A percentile compares a stretch with the other conserved stretches of the same genome.
These are phyloP conservation scores for Eucommia ulmoides DNA, from an alignment of 257 asterid genomes.

Conservation along the genomic window DNA sequence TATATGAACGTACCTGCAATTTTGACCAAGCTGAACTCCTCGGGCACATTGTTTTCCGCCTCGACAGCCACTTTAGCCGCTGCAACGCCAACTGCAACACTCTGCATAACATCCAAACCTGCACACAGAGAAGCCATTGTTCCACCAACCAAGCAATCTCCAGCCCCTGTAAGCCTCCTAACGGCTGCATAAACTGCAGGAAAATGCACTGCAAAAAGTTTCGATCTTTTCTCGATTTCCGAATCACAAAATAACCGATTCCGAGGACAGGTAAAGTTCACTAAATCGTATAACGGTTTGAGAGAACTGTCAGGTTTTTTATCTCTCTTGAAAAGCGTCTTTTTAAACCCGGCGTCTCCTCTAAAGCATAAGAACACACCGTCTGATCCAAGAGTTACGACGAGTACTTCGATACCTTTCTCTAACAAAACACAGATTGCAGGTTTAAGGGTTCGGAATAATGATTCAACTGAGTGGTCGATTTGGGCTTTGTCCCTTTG, in stretches of 20 bases:
- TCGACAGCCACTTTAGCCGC: constrained; percentile 85
- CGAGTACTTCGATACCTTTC: constrained; percentile 60
- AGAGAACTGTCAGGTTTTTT: constrained; percentile 18
- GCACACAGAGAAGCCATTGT: constrained; percentile 50
- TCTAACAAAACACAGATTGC: constrained; percentile 63
- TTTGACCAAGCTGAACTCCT: constrained; percentile 27
- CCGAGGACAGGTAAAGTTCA: constrained; percentile 38
- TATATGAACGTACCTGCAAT: constrained; percentile 37
- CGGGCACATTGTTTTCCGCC: constrained; percentile 60
- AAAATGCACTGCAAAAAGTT: constrained; percentile 42
- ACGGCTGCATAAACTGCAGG: constrained; percentile 73
- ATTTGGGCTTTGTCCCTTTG: constrained; percentile 15
- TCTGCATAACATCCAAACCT: constrained; percentile 81
- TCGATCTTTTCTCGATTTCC: constrained; percentile 16
- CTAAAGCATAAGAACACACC: constrained; percentile 71
- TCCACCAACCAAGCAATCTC: constrained; percentile 97
- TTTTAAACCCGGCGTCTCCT: constrained; percentile 19
- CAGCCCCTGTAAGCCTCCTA: constrained; percentile 73
- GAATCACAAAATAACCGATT: constrained; percentile 18
- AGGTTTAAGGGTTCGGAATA: constrained; percentile 66
- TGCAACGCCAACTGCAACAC: constrained; percentile 86
- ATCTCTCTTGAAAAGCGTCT: constrained; percentile 7
- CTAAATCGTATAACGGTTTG: constrained; percentile 31
- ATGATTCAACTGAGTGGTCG: constrained; percentile 22
- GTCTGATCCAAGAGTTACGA: constrained; percentile 72